phyloP scores from a whole-genome alignment of 2,329 filamentous ascomycete species.

The Clonostachys rosea region DNA sequence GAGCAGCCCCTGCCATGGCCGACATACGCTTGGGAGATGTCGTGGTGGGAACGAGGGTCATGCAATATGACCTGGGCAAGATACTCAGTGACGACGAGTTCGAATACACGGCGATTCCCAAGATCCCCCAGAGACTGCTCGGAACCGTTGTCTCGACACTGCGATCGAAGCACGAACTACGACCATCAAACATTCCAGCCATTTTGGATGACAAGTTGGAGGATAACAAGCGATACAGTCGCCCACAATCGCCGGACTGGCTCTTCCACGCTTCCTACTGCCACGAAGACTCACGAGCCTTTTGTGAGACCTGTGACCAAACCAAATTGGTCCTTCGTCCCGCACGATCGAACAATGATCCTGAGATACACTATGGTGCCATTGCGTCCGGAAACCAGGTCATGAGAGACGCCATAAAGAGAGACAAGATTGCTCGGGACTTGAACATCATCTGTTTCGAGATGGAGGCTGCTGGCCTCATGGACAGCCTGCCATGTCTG shows the following conservation, averaged over 20 bases:
- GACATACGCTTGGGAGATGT: conserved; percentile 11
- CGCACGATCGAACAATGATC: neutral
- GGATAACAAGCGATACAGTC: neutral
- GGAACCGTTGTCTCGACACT: conserved; percentile 4
- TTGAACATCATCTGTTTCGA: conserved; percentile 14
- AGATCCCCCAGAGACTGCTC: neutral
- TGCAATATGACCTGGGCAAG: conserved; percentile 14
- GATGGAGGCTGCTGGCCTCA: conserved; percentile 19
- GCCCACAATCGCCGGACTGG: neutral
- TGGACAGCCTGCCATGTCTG: conserved; percentile 17
- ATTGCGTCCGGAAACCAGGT: conserved; percentile 10
- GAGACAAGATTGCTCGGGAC: conserved; percentile 8
- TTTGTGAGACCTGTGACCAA: conserved; percentile 3
- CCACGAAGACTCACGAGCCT: neutral
- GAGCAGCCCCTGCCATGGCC: conserved; percentile 7
- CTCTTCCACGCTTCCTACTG: neutral
- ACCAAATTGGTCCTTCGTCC: conserved; percentile 1
- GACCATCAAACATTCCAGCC: neutral
- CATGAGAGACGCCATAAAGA: conserved; percentile 12
- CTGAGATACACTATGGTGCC: conserved; percentile 5
- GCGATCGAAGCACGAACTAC: neutral
- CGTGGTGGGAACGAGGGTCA: conserved; percentile 11
- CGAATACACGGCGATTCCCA: neutral
- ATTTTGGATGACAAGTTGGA: neutral
- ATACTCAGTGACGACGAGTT: conserved; percentile 1